Base-by-base conservation (phyloP, 805 yeast genomes). In the Lipomyces sp. region DNA sequence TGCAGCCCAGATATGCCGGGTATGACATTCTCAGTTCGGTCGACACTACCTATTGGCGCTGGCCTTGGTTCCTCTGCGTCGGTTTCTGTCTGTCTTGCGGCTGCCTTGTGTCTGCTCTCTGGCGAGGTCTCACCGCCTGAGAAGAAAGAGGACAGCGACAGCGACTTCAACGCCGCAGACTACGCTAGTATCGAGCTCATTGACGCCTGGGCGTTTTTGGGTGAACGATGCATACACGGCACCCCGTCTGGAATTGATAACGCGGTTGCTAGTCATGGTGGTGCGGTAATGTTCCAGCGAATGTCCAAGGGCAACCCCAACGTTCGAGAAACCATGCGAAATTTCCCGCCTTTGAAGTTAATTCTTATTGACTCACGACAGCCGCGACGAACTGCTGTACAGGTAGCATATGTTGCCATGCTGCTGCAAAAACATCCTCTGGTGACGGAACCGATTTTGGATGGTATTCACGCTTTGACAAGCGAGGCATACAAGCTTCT, bases 181-280 rank as follows among this genome's bases (percentile, higher is more conserved):
- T 51, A 65, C 24, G 71, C 80, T 1, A 87, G 84, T 62, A 81
- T 87, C 33, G 77, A 80, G n/a, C 84, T 87, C 69, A 87, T 95
- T 67, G 94, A 94, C 71, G 78, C 82, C 5, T 93, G 97, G 97
- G 87, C 98, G 1, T 89, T 89, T 70, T 82, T 94, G 80, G 98
- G 98, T 50, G 99, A 95, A 77, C 89, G 89, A 75, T 92, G 98
- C 75, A 90, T 93, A 72, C 98, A 94, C 75, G 98, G 98, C 1
- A 92, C 90, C 73, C 99, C 99, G 7, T 88, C 96, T 24, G 99
- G 99, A 11, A 92, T 95, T 62, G 99, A 95, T 77, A 95, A 95
- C 75, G 92, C 97, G 0, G 98, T 94, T 59, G 96, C 98, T 1
- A 90, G 97, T 0, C 88, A 87, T 72, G 99, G 99, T 30, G 98